Conservation (phyloP, 345 rosid species). For the Citrus sp. region DNA sequence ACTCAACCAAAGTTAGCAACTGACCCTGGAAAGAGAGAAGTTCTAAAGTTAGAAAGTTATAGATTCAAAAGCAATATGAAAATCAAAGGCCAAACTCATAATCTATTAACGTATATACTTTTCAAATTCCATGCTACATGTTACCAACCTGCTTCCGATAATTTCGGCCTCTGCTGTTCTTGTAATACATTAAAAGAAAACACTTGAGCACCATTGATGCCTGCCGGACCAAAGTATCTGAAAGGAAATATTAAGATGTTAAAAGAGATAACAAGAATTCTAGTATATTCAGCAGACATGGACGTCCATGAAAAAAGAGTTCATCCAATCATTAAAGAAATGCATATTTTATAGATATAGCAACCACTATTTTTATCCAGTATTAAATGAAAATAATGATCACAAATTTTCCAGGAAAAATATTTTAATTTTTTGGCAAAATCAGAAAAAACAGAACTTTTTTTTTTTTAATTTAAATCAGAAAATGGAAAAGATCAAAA, state of each 20-base stretch:
- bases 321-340: not conserved
- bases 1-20: constrained; percentile 72
- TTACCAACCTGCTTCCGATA: constrained; percentile 85
- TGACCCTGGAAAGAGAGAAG: constrained; percentile 52
- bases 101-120: not conserved
- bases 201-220: constrained; percentile 89
- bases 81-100: not conserved
- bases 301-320: not conserved
- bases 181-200: constrained; percentile 81
- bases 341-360: not conserved
- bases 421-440: not conserved
- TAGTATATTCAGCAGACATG: constrained; percentile 4
- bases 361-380: not conserved
- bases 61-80: not conserved
- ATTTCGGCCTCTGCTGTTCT: constrained; percentile 90
- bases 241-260: constrained; percentile 17
- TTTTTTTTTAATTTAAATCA: not conserved
- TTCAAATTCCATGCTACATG: not conserved
- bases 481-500: not conserved
- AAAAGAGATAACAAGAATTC: constrained; percentile 1
- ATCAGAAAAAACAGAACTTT: not conserved
- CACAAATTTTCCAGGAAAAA: not conserved
- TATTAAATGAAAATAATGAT: not conserved
- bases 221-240: constrained; percentile 95
- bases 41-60: constrained; percentile 9